Conservation (phyloP, 1,284 basidiomycete genomes). For the Tremellales sp. region DNA sequence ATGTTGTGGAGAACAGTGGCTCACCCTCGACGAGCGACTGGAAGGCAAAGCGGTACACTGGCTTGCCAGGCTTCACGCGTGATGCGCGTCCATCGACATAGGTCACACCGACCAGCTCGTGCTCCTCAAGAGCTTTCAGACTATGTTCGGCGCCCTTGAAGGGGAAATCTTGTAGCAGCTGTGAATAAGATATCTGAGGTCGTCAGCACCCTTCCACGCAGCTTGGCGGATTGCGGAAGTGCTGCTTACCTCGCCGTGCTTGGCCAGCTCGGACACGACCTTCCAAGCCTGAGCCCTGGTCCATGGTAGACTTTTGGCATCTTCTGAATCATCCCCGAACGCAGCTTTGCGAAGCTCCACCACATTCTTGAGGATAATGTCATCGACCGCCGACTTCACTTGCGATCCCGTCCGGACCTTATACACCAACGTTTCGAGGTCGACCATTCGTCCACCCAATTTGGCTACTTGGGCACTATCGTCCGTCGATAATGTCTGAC, state of each 20-base stretch:
- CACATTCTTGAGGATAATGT: constrained; percentile 74
- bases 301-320: constrained; percentile 80
- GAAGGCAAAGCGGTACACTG: constrained; percentile 82
- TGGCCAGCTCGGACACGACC: constrained; percentile 70
- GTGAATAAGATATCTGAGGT: constrained; percentile 72
- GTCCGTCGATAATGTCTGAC: constrained; percentile 33
- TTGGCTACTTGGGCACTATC: constrained; percentile 62
- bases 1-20: constrained; percentile 20
- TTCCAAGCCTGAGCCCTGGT: constrained; percentile 82
- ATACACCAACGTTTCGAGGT: constrained; percentile 61
- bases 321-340: constrained; percentile 86
- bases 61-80: constrained; percentile 80
- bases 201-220: not conserved
- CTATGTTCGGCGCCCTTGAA: constrained; percentile 87
- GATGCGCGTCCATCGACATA: constrained; percentile 79
- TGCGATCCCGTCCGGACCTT: constrained; percentile 72
- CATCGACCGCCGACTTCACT: constrained; percentile 78
- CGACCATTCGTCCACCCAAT: constrained; percentile 78
- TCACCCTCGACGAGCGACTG: constrained; percentile 69
- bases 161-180: constrained; percentile 74
- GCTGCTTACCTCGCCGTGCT: constrained; percentile 60
- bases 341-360: constrained; percentile 83
- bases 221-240: not conserved
- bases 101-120: constrained; percentile 77
- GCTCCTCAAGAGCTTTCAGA: constrained; percentile 80